These are phyloP conservation scores for Scedosporium aurantiacum DNA, from an alignment of 2,329 filamentous ascomycete genomes.

Conservation along the genomic window DNA sequence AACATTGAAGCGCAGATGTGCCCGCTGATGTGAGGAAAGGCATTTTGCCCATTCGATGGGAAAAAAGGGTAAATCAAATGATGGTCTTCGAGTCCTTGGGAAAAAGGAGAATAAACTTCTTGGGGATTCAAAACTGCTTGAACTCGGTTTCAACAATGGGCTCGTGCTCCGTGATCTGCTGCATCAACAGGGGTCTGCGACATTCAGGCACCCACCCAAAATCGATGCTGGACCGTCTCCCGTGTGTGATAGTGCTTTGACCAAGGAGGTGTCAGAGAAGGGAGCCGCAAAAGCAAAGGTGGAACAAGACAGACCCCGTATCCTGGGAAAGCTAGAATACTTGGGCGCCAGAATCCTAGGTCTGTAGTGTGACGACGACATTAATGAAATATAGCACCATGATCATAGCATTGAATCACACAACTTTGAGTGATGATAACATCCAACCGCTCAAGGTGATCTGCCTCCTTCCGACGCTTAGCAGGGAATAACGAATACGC, in stretches of 20 bases:
- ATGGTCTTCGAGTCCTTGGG: neutral
- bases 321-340: no score
- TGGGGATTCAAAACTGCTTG: neutral
- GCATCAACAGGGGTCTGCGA: conserved; percentile 1
- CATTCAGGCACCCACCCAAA: neutral
- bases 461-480: conserved; percentile 1
- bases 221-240: neutral
- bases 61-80: conserved; percentile 4
- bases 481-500: neutral
- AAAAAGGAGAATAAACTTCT: neutral
- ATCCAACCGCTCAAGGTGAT: conserved; percentile 1
- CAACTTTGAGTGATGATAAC: neutral
- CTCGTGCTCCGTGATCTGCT: conserved; percentile 3
- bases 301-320: no score
- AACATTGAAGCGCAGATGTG: conserved; percentile 5
- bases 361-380: neutral
- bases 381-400: neutral
- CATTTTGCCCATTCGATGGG: conserved; percentile 4
- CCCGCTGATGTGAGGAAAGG: conserved; percentile 2
- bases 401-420: neutral
- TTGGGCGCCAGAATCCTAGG: neutral
- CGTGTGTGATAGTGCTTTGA: neutral
- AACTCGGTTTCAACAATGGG: conserved; percentile 2
- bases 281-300: neutral
- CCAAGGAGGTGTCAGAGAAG: neutral